Evolutionary conservation across 495 filamentous ascomycete species (phyloP).

Genomic region (Daldinia bambusicola): DNA sequence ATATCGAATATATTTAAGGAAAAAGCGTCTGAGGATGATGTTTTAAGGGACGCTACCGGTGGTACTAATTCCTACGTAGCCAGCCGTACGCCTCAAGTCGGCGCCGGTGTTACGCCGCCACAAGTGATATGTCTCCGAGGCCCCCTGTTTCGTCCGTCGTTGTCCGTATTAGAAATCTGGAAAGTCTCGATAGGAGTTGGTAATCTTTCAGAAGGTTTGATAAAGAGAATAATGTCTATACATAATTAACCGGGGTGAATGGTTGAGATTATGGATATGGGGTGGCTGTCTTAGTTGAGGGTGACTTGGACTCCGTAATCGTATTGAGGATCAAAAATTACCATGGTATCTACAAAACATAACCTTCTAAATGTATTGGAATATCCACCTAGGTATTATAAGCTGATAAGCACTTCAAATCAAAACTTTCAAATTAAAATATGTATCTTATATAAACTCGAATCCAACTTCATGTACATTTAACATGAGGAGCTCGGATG

Average conservation of each 20-base stretch:
- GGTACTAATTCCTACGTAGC: not conserved
- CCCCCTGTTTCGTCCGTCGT: not conserved
- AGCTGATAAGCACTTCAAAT: too few relatives aligned
- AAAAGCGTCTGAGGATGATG: not conserved
- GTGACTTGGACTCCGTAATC: too few relatives aligned
- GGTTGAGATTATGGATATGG: too few relatives aligned
- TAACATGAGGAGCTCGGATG: not conserved
- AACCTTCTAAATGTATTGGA: too few relatives aligned
- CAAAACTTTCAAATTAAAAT: too few relatives aligned
- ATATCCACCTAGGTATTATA: too few relatives aligned
- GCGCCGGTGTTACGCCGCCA: not conserved
- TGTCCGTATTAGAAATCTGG: not conserved
- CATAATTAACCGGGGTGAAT: not conserved
- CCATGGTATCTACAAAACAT: too few relatives aligned
- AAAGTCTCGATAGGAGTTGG: not conserved
- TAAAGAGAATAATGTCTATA: not conserved
- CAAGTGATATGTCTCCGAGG: slow-evolving; percentile 2
- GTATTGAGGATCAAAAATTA: too few relatives aligned
- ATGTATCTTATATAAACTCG: too few relatives aligned
- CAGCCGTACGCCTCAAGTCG: not conserved
- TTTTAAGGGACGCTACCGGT: not conserved
- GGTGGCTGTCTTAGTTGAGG: too few relatives aligned
- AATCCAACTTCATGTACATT: too few relatives aligned
- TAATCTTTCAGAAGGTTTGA: not conserved
- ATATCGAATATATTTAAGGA: not conserved